A percentile compares a stretch with the other conserved stretches of the same genome.
Evolutionary conservation across 208 protist genomes (phyloP).

Genomic region (Wallacemonas rigidus): DNA sequence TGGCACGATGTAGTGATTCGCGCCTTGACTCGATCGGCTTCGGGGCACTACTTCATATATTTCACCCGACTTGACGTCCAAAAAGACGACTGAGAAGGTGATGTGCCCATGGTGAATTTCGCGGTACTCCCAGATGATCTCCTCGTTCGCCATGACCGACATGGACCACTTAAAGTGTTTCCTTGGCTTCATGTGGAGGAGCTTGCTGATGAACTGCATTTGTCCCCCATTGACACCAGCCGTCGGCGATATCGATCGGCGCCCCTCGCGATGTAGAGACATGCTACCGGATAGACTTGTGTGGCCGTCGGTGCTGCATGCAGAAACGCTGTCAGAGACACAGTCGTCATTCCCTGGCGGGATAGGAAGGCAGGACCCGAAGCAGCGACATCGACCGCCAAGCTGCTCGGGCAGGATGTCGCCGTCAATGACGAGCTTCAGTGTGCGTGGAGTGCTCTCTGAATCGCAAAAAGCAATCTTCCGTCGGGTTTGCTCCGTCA

Average conservation of each 20-base stretch:
- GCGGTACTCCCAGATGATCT: conserved; percentile 70
- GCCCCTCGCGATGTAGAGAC: not conserved
- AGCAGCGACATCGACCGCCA: conserved; percentile 51
- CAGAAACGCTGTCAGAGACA: not conserved
- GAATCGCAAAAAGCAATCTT: conserved; percentile 56
- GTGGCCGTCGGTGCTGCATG: not conserved
- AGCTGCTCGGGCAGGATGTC: conserved; percentile 47
- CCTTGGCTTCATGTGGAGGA: conserved; percentile 28
- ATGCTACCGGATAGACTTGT: conserved; percentile 8
- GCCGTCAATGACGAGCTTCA: conserved; percentile 40
- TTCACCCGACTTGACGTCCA: conserved; percentile 34
- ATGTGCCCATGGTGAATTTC: conserved; percentile 36
- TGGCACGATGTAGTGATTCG: conserved; percentile 57
- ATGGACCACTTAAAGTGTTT: conserved; percentile 34
- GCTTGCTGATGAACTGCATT: not conserved
- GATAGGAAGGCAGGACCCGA: conserved; percentile 43
- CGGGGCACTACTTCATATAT: conserved; percentile 31
- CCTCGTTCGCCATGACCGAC: conserved; percentile 33
- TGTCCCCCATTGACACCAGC: not conserved
- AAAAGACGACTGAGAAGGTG: conserved; percentile 52
- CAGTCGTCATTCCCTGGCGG: not conserved
- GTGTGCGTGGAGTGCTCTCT: conserved; percentile 26
- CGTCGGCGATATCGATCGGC: not conserved
- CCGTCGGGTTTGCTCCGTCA: conserved; percentile 27
- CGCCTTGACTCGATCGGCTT: conserved; percentile 31